Evolutionary conservation across 2,329 filamentous ascomycete species (phyloP), one percentile per base, ranked within the genome.

Genomic region (Albophoma yamanashiensis): DNA sequence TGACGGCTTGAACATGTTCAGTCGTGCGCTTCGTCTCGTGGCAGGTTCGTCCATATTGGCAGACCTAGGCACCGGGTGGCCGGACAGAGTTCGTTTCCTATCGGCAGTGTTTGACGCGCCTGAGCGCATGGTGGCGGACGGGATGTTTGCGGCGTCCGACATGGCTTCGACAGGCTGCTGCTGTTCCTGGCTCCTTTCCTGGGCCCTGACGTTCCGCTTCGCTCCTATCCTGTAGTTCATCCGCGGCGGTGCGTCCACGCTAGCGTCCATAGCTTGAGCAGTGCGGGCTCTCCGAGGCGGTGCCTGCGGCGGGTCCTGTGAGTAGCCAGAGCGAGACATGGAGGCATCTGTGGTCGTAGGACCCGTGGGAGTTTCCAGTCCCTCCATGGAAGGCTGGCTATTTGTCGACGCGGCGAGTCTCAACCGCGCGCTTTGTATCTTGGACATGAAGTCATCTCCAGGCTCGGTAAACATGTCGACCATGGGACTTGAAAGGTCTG

Each of bases 11-110:
- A 90, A 88, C 66, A 82, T 79, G 67, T 84, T 84, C 50, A 92
- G 78, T 61, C 89, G 82, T 25, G 88, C 87, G 68, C 89, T 92
- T 66, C 89, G 82, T 67, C 89, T 80, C 64, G 82, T 74, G 11
- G 64, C 80, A 47, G 83, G 82, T 66, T 91, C 89, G 62, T 86
- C 82, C 4, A 74, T 72, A 58, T 82, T 83, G 55, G 71, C 67
- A 58, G 76, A 80, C 65, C 74, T 65, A 70, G 77, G 82, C 56
- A 82, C 83, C 17, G 82, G 82, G 66, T 96, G 91, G 4, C 93
- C 93, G 47, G 93, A 96, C n/a, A 96, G 84, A 1, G 92, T 97
- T 66, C 93, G 86, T 76, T 97, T 97, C 71, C 92, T 85, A 62
- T 92, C 89, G 17, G 79, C 75, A 4, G 76, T 78, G 25, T 79